These are phyloP conservation scores for Niebla homalea DNA, from an alignment of 495 filamentous ascomycete species.

Conservation along the genomic window DNA sequence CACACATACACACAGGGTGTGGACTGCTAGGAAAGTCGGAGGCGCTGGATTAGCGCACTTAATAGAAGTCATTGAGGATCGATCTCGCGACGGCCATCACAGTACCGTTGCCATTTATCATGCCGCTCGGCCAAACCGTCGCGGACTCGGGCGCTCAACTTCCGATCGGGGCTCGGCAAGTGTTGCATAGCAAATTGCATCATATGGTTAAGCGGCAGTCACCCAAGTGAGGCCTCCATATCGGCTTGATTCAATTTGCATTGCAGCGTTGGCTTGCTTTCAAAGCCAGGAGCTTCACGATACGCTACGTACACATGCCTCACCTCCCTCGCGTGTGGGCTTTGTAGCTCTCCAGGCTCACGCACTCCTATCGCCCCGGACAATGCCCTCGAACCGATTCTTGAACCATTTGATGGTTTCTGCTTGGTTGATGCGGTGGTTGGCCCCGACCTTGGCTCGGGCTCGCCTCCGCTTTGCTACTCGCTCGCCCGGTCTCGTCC, in stretches of 20 bases:
- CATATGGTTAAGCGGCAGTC: slow-evolving; percentile 20
- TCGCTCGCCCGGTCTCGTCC: slow-evolving; percentile 93
- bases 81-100: too few species aligned
- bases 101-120: too few species aligned
- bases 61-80: too few species aligned
- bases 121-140: too few species aligned
- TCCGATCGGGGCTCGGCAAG: neutral
- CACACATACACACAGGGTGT: too few species aligned
- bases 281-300: neutral
- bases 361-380: slow-evolving; percentile 38
- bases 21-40: too few species aligned
- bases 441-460: slow-evolving; percentile 72
- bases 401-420: slow-evolving; percentile 99
- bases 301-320: neutral
- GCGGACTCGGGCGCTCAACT: neutral
- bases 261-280: neutral
- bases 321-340: neutral
- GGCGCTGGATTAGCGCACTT: too few species aligned
- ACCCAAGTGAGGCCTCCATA: slow-evolving; percentile 21
- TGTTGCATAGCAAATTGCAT: neutral
- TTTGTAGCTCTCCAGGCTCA: neutral
- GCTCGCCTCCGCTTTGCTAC: slow-evolving; percentile 86
- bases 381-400: slow-evolving; percentile 96
- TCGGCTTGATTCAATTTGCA: slow-evolving; percentile 10
- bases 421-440: slow-evolving; percentile 79